A percentile compares a stretch with the other conserved stretches of the same genome.
phyloP scores from a whole-genome alignment of 2,329 filamentous ascomycete genomes.

The Stachybotrys echinatus region DNA sequence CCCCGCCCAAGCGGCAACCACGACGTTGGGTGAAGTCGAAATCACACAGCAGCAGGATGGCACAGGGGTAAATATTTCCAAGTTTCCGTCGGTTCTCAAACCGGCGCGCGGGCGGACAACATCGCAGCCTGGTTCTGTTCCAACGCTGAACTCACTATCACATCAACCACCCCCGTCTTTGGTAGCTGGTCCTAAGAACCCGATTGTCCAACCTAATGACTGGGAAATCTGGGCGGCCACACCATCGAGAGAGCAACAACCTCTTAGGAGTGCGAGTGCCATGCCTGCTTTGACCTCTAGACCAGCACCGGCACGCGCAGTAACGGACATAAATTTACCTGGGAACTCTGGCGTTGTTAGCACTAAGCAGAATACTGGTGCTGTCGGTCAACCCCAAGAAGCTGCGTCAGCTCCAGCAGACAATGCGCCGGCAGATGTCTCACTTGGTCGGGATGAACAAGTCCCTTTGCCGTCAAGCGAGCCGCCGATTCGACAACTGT shows the following conservation, averaged over 20 bases:
- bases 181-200: too few relatives aligned
- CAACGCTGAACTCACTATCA: not conserved
- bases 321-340: not conserved
- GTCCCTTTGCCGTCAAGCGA: not conserved
- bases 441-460: not conserved
- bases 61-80: constrained; percentile 3
- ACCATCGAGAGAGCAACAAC: not conserved
- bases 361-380: not conserved
- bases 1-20: not conserved
- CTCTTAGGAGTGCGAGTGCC: not conserved
- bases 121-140: constrained; percentile 1
- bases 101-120: constrained; percentile 8
- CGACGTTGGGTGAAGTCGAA: not conserved
- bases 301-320: not conserved
- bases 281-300: not conserved
- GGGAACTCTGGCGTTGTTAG: not conserved
- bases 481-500: not conserved
- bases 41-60: not conserved
- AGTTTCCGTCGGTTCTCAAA: constrained; percentile 9
- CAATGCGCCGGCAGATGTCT: not conserved
- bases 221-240: too few relatives aligned
- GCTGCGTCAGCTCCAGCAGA: not conserved
- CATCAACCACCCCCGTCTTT: not conserved
- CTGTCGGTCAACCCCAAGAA: not conserved
- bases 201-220: too few relatives aligned